Evolutionary conservation across 2,329 filamentous ascomycete genomes (phyloP).

Genomic region (Exophiala dermatitidis): DNA sequence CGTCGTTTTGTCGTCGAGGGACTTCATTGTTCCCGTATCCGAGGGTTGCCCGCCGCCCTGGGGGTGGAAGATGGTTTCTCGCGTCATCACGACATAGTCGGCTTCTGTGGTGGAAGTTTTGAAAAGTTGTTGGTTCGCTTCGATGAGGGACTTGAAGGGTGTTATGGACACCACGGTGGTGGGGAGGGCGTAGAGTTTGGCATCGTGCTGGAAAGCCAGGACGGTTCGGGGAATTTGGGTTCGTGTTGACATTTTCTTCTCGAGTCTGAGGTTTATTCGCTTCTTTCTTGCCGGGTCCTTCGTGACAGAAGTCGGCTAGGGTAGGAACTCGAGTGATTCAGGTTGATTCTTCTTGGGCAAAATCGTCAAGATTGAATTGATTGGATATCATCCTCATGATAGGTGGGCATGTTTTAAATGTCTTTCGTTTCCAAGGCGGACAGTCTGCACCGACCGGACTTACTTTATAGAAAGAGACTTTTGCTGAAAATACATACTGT

Average conservation of each 20-base stretch:
- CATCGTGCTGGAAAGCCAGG: slow-evolving; percentile 18
- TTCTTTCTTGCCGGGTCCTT: neutral
- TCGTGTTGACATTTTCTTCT: slow-evolving; percentile 11
- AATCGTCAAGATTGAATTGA: too few relatives aligned
- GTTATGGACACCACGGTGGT: slow-evolving; percentile 38
- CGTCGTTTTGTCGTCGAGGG: slow-evolving; percentile 15
- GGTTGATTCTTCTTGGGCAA: too few relatives aligned
- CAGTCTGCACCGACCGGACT: too few relatives aligned
- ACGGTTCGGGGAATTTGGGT: slow-evolving; percentile 8
- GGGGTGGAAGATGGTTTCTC: slow-evolving; percentile 65
- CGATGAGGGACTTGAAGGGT: slow-evolving; percentile 46
- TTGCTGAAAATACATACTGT: too few relatives aligned
- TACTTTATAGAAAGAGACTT: too few relatives aligned
- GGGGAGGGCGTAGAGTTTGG: slow-evolving; percentile 18
- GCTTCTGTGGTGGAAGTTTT: slow-evolving; percentile 46
- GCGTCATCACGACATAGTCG: slow-evolving; percentile 53
- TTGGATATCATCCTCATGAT: too few relatives aligned
- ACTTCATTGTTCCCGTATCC: slow-evolving; percentile 54
- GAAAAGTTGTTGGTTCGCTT: slow-evolving; percentile 50
- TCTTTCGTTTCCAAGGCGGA: too few relatives aligned
- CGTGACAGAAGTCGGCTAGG: neutral
- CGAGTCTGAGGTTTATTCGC: neutral
- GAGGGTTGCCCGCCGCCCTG: slow-evolving; percentile 69
- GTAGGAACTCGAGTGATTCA: neutral
- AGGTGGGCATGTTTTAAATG: too few relatives aligned